Base-by-base conservation (phyloP, 1,284 basidiomycete species). In the Ceratobasidium sp. region DNA sequence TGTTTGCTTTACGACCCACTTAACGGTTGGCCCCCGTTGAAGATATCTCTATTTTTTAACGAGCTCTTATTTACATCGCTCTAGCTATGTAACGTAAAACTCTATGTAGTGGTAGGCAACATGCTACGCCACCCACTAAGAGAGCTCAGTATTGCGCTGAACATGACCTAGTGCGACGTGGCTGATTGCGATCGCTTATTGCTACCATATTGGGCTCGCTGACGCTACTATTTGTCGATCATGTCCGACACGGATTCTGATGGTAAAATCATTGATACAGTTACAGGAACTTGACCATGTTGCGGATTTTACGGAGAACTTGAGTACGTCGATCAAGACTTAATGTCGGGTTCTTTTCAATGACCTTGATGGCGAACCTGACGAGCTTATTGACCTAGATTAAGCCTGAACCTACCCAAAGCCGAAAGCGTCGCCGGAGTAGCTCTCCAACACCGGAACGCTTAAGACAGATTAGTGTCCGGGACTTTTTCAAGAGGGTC, bases 251-350 rank as follows among this genome's bases (percentile, higher is more conserved):
- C 61, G 10, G 61, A 44, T 46, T 64, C 61, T 17, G 61, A 64
- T 44, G 40, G n/a, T 20, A 40, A 64, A 23, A 64, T 44, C 3
- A 40, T 64, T 23, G 61, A 64, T 40, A 64, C 61, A 20, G 65
- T 33, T 17, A 50, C 42, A 23, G 65, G 65, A 28, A 26, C 46
- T 4, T 67, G 65, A n/a, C 65, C 65, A 33, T 67, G 65, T 33
- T 67, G 65, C 33, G 65, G 65, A 13, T 67, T 15, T 23, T 38
- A 67, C 17, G 65, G 65, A 40, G 65, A 67, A 23, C 46, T 67
- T 15, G 26, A 12, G 26, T 50, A 67, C 17, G 33, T 52, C 26
- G 65, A 67, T 23, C 23, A 67, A 52, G 46, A 50, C 42, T 46
- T 67, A 50, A 26, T 17, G 15, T 15, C n/a, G 26, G 12, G 46